Evolutionary conservation across 768 basidiomycete genomes (phyloP).

Genomic region (Tricholoma sp.): DNA sequence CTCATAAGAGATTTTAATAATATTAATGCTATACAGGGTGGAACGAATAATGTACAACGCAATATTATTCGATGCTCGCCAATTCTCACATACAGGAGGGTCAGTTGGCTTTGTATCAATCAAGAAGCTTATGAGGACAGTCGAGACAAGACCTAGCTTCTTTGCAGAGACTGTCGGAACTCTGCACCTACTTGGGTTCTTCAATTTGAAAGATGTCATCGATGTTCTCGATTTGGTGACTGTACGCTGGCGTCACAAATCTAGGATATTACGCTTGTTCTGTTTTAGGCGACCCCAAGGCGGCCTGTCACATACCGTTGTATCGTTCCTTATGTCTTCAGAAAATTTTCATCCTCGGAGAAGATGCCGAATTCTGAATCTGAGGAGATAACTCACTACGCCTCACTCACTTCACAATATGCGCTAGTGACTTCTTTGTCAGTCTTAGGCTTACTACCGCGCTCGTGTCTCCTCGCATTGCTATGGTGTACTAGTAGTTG

Average conservation of each 20-base stretch:
- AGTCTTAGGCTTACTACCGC: slow-evolving; percentile 2
- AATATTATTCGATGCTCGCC: not conserved
- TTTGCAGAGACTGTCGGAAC: slow-evolving; percentile 5
- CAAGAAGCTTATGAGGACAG: not conserved
- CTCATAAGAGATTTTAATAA: too few species aligned
- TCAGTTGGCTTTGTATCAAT: not conserved
- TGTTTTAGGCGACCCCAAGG: slow-evolving; percentile 1
- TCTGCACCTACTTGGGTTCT: slow-evolving; percentile 1
- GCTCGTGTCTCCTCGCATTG: slow-evolving; percentile 8
- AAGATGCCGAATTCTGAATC: too few species aligned
- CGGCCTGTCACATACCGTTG: not conserved
- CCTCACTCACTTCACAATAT: slow-evolving; percentile 3
- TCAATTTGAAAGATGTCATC: slow-evolving; percentile 1
- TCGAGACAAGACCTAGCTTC: not conserved
- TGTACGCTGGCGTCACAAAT: slow-evolving; percentile 8
- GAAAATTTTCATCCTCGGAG: not conserved
- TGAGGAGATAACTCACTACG: too few species aligned
- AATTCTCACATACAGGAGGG: not conserved
- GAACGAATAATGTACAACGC: slow-evolving; percentile 16
- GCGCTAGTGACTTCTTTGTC: slow-evolving; percentile 1
- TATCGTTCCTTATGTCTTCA: slow-evolving; percentile 1
- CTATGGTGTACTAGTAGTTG: slow-evolving; percentile 11
- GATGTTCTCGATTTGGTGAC: slow-evolving; percentile 3
- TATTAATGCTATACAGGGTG: slow-evolving; percentile 7
- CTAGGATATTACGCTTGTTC: slow-evolving; percentile 11